A percentile compares a stretch with the other conserved stretches of the same genome.
phyloP scores from a whole-genome alignment of 768 basidiomycete genomes.

The Hortiboletus campestris region DNA sequence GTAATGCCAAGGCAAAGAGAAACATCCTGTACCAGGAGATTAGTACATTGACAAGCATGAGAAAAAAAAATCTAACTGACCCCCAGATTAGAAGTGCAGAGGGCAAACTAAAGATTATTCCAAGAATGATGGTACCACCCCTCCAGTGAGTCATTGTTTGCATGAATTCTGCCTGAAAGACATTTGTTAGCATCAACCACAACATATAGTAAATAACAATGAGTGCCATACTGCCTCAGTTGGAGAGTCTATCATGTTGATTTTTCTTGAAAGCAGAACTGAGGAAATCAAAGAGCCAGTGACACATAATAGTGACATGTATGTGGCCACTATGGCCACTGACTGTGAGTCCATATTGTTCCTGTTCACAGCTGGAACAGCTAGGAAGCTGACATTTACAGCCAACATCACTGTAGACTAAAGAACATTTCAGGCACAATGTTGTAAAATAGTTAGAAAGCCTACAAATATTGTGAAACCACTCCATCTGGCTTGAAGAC shows the following conservation, averaged over 20 bases:
- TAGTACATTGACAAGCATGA: background rate
- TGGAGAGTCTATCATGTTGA: background rate
- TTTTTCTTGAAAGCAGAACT: background rate
- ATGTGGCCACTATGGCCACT: background rate
- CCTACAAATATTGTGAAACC: background rate
- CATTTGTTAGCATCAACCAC: background rate
- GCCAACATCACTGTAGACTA: conserved; percentile 2
- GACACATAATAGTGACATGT: background rate
- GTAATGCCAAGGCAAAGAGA: background rate
- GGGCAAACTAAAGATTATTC: background rate
- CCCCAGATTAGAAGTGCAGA: background rate
- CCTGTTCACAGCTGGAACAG: background rate
- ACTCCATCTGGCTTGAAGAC: background rate
- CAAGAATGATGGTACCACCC: background rate
- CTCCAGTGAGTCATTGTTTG: background rate
- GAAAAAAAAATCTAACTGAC: background rate
- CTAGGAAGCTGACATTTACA: background rate
- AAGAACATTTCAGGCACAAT: background rate
- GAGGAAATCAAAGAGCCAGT: background rate
- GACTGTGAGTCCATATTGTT: background rate
- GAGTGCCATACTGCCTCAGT: background rate
- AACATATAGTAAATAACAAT: background rate
- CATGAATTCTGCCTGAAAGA: background rate
- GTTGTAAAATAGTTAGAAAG: background rate
- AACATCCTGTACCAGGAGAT: background rate